Conservation (phyloP, 2,329 filamentous ascomycete genomes). For the Cladophialophora psammophila region DNA sequence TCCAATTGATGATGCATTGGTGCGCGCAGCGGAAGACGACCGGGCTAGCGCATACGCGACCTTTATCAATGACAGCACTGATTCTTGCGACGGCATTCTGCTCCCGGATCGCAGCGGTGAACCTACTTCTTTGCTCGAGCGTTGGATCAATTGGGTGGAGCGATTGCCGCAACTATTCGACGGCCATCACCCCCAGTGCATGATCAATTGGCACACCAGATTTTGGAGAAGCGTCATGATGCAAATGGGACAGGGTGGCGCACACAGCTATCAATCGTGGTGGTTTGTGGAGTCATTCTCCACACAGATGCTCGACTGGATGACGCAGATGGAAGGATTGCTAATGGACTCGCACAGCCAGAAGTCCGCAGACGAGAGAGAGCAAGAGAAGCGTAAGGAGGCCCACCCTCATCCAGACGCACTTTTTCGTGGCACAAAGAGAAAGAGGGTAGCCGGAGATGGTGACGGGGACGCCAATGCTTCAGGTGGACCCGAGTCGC, state of each 20-base stretch:
- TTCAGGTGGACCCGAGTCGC: constrained; percentile 17
- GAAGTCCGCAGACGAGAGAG: constrained; percentile 36
- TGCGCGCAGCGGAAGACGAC: constrained; percentile 46
- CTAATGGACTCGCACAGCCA: constrained; percentile 36
- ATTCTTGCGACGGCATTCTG: constrained; percentile 23
- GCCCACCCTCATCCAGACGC: constrained; percentile 7
- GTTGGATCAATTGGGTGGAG: constrained; percentile 56
- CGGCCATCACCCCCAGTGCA: constrained; percentile 53
- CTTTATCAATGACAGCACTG: constrained; percentile 34
- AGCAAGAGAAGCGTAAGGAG: constrained; percentile 38
- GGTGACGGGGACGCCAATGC: constrained; percentile 16
- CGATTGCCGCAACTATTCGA: constrained; percentile 50
- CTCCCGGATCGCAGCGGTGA: constrained; percentile 22
- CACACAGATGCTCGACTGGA: constrained; percentile 40
- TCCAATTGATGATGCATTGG: constrained; percentile 45
- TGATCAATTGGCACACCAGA: constrained; percentile 54
- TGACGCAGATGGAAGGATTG: constrained; percentile 41
- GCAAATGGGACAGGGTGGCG: constrained; percentile 53
- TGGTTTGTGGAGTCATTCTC: constrained; percentile 46
- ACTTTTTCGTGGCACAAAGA: constrained; percentile 24
- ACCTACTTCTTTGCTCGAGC: constrained; percentile 43
- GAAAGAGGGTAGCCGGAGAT: constrained; percentile 35
- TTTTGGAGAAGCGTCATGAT: constrained; percentile 55
- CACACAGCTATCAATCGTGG: constrained; percentile 57
- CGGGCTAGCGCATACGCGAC: constrained; percentile 40